A percentile compares a stretch with the other conserved stretches of the same genome.
Conservation (phyloP, 2,329 filamentous ascomycete species). For the Cladorrhinum sp. region DNA sequence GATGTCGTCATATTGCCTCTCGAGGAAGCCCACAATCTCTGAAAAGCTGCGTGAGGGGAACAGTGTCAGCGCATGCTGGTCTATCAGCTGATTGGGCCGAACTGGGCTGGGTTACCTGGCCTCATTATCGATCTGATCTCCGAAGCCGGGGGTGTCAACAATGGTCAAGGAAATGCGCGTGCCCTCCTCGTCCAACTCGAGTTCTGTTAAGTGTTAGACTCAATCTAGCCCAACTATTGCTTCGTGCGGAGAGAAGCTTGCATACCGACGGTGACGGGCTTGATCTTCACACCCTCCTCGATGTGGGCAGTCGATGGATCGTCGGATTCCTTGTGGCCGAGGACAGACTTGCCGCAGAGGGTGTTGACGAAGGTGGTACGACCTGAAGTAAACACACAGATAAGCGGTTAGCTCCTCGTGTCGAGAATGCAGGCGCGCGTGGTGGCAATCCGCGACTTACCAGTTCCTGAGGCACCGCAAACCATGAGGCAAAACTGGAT, state of each 20-base stretch:
- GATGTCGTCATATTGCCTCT: constrained; percentile 99
- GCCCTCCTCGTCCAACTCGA: constrained; percentile 96
- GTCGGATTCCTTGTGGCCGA: constrained; percentile 88
- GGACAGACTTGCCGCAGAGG: constrained; percentile 90
- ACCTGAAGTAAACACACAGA: constrained; percentile 50
- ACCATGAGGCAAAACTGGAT: constrained; percentile 99
- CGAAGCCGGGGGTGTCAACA: constrained; percentile 96
- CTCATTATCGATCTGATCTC: constrained; percentile 99
- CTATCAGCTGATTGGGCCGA: background rate
- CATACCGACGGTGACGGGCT: constrained; percentile 95
- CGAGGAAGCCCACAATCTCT: constrained; percentile 96
- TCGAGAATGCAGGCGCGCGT: background rate
- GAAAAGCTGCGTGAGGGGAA: constrained; percentile 64
- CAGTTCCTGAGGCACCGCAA: constrained; percentile 96
- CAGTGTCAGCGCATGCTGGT: constrained; percentile 17
- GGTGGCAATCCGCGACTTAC: constrained; percentile 53
- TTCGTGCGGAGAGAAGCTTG: constrained; percentile 22
- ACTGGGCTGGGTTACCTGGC: constrained; percentile 64
- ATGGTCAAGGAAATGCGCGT: constrained; percentile 97
- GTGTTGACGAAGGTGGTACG: constrained; percentile 99
- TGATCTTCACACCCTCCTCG: constrained; percentile 97
- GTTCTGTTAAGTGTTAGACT: constrained; percentile 52
- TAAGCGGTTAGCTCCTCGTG: constrained; percentile 7
- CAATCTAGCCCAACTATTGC: background rate
- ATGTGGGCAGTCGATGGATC: constrained; percentile 84